phyloP scores from a whole-genome alignment of 1,284 basidiomycete genomes.

The Chondrostereum purpureum region DNA sequence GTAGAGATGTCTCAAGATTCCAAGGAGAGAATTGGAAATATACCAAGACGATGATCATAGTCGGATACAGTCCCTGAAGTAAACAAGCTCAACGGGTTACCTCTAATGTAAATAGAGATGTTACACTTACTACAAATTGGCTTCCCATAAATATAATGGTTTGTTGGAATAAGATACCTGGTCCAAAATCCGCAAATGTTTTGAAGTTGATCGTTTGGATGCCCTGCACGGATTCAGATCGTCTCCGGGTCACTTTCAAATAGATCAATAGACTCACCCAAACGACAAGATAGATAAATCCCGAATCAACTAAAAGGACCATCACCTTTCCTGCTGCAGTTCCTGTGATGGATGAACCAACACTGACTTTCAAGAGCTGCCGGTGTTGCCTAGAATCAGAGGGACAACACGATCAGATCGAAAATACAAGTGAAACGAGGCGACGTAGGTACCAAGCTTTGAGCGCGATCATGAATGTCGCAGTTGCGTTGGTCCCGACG shows the following conservation, averaged over 20 bases:
- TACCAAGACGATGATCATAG: not conserved
- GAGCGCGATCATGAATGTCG: not conserved
- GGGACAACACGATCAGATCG: not conserved
- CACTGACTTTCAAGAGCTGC: not conserved
- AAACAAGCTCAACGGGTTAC: not conserved
- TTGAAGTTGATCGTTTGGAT: not conserved
- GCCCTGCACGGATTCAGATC: not conserved
- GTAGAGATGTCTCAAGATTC: too few relatives aligned
- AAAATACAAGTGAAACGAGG: not conserved
- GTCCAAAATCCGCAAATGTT: not conserved
- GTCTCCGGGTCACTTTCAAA: not conserved
- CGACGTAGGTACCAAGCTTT: not conserved
- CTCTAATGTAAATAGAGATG: too few relatives aligned
- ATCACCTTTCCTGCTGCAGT: not conserved
- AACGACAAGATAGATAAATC: not conserved
- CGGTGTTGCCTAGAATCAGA: not conserved
- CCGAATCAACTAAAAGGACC: not conserved
- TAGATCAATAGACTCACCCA: not conserved
- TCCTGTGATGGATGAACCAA: not conserved
- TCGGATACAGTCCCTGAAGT: not conserved
- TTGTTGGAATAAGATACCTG: not conserved
- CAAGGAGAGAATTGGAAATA: not conserved
- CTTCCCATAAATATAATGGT: not conserved
- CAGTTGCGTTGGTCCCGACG: not conserved
- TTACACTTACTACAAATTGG: not conserved